These are phyloP conservation scores for Penicillium sp. DNA, from an alignment of 2,329 filamentous ascomycete species.

Conservation along the genomic window DNA sequence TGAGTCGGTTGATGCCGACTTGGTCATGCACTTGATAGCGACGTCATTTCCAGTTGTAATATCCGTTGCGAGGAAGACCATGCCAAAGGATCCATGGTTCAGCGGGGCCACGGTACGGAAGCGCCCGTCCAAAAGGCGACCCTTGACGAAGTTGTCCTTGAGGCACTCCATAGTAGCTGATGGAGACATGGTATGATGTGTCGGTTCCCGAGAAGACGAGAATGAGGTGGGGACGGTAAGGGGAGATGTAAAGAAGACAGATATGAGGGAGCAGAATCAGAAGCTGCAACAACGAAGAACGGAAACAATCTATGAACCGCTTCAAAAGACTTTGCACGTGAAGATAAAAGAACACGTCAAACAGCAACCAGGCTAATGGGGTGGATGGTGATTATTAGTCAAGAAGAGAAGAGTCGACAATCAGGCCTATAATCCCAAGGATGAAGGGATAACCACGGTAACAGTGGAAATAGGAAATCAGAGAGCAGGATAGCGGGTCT, in stretches of 20 bases:
- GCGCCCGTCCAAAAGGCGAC: conserved; percentile 62
- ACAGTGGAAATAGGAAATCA: conserved; percentile 14
- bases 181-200: conserved; percentile 22
- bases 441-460: conserved; percentile 25
- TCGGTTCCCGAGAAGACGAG: conserved; percentile 19
- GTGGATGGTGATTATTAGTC: conserved; percentile 27
- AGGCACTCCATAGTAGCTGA: conserved; percentile 37
- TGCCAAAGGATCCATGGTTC: conserved; percentile 98
- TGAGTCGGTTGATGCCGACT: conserved; percentile 67
- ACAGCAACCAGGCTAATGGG: conserved; percentile 38
- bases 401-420: conserved; percentile 26
- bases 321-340: conserved; percentile 23
- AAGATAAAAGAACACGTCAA: conserved; percentile 20
- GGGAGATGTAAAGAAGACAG: conserved; percentile 13
- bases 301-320: conserved; percentile 32
- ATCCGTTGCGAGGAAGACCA: conserved; percentile 94
- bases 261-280: conserved; percentile 15
- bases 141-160: conserved; percentile 42
- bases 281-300: conserved; percentile 19
- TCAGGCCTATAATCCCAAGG: conserved; percentile 30
- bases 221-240: neutral
- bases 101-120: conserved; percentile 91
- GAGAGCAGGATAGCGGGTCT: conserved; percentile 6
- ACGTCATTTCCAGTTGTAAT: conserved; percentile 75
- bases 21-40: conserved; percentile 95